A percentile compares a stretch with the other conserved stretches of the same genome.
phyloP scores from a whole-genome alignment of 2,329 filamentous ascomycete genomes.

The Stromatinia cepivora region DNA sequence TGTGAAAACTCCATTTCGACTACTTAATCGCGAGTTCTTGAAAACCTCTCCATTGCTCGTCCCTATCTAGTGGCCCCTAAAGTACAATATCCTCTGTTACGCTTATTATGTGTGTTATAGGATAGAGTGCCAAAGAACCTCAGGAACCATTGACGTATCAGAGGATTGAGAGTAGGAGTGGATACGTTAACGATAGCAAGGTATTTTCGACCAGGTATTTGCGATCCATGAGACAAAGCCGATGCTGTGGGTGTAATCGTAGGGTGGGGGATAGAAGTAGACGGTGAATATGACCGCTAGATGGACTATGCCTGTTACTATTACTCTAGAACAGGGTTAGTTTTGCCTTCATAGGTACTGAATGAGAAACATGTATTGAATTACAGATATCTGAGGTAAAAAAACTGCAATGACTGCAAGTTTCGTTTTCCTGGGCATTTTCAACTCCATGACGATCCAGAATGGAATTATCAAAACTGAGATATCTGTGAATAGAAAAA shows the following conservation, averaged over 20 bases:
- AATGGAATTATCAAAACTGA: slow-evolving; percentile 1
- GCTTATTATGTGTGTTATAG: background rate
- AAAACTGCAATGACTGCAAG: background rate
- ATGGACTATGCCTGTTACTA: background rate
- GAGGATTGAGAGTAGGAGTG: background rate
- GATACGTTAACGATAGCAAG: background rate
- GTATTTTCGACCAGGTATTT: no score
- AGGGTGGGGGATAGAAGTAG: background rate
- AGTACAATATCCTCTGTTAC: background rate
- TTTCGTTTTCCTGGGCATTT: slow-evolving; percentile 6
- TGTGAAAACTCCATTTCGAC: background rate
- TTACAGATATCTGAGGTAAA: background rate
- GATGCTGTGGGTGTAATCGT: background rate
- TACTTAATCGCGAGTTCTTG: background rate
- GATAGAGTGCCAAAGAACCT: background rate
- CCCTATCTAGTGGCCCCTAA: background rate
- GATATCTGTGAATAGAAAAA: slow-evolving; percentile 3
- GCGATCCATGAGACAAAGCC: background rate
- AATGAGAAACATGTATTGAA: background rate
- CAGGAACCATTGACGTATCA: background rate
- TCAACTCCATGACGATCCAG: slow-evolving; percentile 8
- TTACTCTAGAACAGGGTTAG: background rate
- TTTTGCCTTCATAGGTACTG: background rate
- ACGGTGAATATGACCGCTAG: background rate
- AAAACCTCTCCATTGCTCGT: background rate